These are phyloP conservation scores for Rhodamnia argentea DNA, from an alignment of 345 rosid species.

Conservation along the genomic window DNA sequence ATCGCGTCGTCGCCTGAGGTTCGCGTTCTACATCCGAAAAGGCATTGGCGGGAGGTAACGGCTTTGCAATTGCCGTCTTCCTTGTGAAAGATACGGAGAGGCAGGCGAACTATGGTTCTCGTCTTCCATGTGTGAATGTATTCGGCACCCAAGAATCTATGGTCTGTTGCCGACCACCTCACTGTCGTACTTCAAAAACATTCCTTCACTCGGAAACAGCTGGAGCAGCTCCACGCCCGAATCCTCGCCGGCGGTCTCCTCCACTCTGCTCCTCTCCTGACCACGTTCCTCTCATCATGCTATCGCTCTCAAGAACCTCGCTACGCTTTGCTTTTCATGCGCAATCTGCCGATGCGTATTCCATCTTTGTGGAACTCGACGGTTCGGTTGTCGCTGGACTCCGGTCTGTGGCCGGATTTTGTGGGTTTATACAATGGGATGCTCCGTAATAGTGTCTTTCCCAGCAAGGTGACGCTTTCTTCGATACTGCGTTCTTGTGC, in stretches of 20 bases:
- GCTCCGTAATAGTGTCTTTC: neutral
- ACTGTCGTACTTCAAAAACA: neutral
- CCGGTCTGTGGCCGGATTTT: neutral
- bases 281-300: slow-evolving; percentile 1
- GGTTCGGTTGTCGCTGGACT: neutral
- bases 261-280: neutral
- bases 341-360: neutral
- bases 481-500: neutral
- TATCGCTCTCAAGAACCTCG: neutral
- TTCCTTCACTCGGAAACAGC: neutral
- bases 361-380: slow-evolving; percentile 1
- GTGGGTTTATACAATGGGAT: neutral
- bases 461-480: slow-evolving; percentile 1
- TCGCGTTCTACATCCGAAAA: too few species aligned
- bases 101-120: neutral
- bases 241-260: slow-evolving; percentile 2
- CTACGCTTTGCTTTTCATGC: neutral
- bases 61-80: neutral
- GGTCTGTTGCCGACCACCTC: neutral
- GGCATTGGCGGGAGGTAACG: neutral
- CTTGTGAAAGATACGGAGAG: neutral
- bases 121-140: neutral
- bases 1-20: too few species aligned
- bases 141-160: neutral
- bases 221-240: neutral